These are phyloP conservation scores for Phytophthora agathidicida DNA, from an alignment of 352 stramenopile genomes.

Conservation along the genomic window DNA sequence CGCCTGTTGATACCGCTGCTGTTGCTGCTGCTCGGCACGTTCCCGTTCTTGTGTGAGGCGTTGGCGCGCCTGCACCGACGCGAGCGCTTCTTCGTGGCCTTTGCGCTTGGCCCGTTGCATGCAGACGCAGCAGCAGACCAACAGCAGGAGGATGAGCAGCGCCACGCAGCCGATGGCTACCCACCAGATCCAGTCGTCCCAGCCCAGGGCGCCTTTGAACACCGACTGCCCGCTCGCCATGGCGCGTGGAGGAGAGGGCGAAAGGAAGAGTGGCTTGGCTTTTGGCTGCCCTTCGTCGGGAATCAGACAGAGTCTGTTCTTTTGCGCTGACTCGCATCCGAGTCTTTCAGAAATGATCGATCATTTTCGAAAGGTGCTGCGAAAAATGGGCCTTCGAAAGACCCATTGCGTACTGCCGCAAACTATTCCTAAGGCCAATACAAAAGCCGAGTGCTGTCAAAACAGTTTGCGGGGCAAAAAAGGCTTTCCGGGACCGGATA, in stretches of 20 bases:
- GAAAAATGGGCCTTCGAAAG: no score
- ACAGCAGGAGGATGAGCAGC: slow-evolving; percentile 68
- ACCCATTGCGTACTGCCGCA: no score
- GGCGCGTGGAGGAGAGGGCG: background rate
- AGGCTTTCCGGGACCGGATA: no score
- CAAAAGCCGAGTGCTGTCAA: no score
- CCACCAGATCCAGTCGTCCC: slow-evolving; percentile 87
- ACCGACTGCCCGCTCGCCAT: slow-evolving; percentile 55
- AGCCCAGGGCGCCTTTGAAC: slow-evolving; percentile 77
- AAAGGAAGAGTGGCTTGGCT: slow-evolving; percentile 1
- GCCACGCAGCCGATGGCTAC: slow-evolving; percentile 58
- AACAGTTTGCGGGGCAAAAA: no score
- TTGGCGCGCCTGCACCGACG: slow-evolving; percentile 59
- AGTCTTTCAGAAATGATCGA: no score
- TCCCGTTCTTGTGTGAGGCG: slow-evolving; percentile 51
- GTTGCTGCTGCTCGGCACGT: slow-evolving; percentile 37
- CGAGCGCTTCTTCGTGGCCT: slow-evolving; percentile 68
- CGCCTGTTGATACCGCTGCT: slow-evolving; percentile 56
- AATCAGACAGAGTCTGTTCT: no score
- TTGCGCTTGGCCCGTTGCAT: slow-evolving; percentile 82
- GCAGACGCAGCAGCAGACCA: slow-evolving; percentile 82
- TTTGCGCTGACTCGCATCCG: no score
- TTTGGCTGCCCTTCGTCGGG: no score
- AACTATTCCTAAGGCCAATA: no score
- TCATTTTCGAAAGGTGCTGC: no score